Base-by-base conservation (phyloP, 1,284 basidiomycete genomes). In the Butyriboletus appendiculatus region DNA sequence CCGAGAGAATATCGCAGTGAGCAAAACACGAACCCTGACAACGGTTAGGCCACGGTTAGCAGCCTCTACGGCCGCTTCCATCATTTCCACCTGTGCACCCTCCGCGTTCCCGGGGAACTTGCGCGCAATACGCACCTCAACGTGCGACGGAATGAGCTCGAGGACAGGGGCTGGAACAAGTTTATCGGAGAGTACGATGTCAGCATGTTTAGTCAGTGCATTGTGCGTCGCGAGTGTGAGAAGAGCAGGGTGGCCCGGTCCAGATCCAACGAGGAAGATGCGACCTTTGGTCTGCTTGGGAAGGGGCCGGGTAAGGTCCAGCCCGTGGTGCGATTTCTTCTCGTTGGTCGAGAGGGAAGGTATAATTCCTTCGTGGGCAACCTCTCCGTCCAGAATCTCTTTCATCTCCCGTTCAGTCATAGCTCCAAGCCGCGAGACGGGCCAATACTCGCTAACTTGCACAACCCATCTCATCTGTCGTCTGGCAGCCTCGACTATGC, bases 101-200 rank as follows among this genome's bases (percentile, higher is more conserved):
- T 98, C 96, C 1, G 95, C 94, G 66, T 98, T 98, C 0, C 96
- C 96, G 0, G 96, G 96, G 76, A 97, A 98, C 70, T 99, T 99
- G 61, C 90, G 89, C 15, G 96, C 96, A 59, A 98, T 97, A 9
- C 88, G 82, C 20, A 91, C 77, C 56, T 85, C 77, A 3, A 88
- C 81, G 32, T 74, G 80, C 5, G 80, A 73, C 0, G 96, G 96
- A 48, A 98, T 92, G n/a, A 98, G 78, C 0, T 82, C 84, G 28
- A 99, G 85, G 16, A 98, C 91, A 14, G 88, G 86, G 8, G 89
- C 81, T 0, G 96, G 96, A 1, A 98, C 96, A n/a, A 99, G 88
- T 69, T 99, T 99, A 77, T 98, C 96, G 10, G 94, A 92, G 5
- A 98, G 82, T 20, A 98, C 90, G 35, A 98, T 76, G 58, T 96